Evolutionary conservation across 768 basidiomycete genomes (phyloP).

Genomic region (Gloeopeniophorella convolvens): DNA sequence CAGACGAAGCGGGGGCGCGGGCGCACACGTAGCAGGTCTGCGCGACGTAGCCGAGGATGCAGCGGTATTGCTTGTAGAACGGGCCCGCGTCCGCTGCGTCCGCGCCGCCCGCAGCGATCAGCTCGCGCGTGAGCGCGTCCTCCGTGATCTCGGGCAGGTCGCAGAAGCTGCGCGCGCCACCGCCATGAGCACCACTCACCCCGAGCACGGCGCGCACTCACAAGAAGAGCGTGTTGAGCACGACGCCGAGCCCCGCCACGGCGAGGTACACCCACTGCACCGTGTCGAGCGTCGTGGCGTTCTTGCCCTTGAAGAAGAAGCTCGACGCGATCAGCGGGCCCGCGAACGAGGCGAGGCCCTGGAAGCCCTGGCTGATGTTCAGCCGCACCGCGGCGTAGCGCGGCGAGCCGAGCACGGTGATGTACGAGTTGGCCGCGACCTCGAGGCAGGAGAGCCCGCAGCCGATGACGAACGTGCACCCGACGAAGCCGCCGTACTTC

Average conservation of each 20-base stretch:
- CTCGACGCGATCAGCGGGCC: constrained; percentile 70
- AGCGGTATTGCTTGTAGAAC: constrained; percentile 64
- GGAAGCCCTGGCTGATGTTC: constrained; percentile 77
- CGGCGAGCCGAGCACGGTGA: constrained; percentile 58
- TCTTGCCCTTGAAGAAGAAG: constrained; percentile 66
- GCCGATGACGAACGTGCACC: constrained; percentile 64
- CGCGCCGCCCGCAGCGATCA: constrained; percentile 35
- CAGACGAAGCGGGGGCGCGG: not conserved
- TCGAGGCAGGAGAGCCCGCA: constrained; percentile 63
- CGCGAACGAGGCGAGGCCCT: constrained; percentile 66
- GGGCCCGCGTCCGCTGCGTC: constrained; percentile 38
- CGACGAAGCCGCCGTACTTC: constrained; percentile 68
- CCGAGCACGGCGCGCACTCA: too few species aligned
- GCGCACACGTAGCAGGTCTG: constrained; percentile 62
- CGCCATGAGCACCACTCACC: not conserved
- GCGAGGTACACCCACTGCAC: constrained; percentile 70
- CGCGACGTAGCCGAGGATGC: constrained; percentile 66
- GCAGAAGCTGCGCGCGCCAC: constrained; percentile 43
- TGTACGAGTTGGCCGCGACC: constrained; percentile 78
- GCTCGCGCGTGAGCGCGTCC: constrained; percentile 50
- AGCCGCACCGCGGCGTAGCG: constrained; percentile 69
- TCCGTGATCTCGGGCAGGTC: constrained; percentile 65
- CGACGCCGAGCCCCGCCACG: constrained; percentile 54
- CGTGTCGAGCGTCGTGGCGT: constrained; percentile 54
- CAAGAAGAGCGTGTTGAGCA: constrained; percentile 61